A percentile compares a stretch with the other conserved stretches of the same genome.
Conservation (phyloP, 352 stramenopile genomes). For the Phytophthora cactorum region DNA sequence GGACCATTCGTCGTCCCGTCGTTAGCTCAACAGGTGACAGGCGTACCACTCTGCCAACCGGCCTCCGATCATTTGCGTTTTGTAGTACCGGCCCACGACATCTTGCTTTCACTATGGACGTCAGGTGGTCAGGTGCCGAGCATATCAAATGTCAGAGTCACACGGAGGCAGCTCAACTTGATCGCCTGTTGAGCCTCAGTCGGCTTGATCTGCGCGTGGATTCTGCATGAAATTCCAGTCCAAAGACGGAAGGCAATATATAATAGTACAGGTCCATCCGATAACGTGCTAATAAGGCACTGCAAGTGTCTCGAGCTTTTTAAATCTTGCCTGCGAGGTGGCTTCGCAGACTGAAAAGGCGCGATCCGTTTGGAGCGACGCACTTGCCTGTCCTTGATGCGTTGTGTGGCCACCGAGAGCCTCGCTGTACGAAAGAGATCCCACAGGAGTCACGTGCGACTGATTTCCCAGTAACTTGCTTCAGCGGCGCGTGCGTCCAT, state of each 20-base stretch:
- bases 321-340: background rate
- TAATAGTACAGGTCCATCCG: no score
- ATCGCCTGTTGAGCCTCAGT: no score
- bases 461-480: conserved; percentile 22
- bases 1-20: conserved; percentile 16
- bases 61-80: conserved; percentile 17
- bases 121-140: conserved; percentile 11
- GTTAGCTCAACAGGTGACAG: conserved; percentile 10
- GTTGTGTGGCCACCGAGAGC: conserved; percentile 19
- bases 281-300: no score
- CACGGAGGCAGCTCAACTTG: conserved; percentile 4
- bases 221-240: no score
- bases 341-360: conserved; percentile 8
- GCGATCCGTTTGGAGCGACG: conserved; percentile 24
- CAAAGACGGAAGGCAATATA: no score
- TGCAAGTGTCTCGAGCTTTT: background rate
- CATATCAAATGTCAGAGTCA: conserved; percentile 27
- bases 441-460: conserved; percentile 19
- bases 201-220: no score
- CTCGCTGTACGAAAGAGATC: conserved; percentile 32
- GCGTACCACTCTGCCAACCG: conserved; percentile 5
- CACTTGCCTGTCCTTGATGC: conserved; percentile 6
- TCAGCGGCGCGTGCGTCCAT: background rate
- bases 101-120: conserved; percentile 18
- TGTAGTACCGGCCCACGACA: conserved; percentile 20